Base-by-base conservation (phyloP, 495 filamentous ascomycete genomes). In the Talaromyces proteolyticus region DNA sequence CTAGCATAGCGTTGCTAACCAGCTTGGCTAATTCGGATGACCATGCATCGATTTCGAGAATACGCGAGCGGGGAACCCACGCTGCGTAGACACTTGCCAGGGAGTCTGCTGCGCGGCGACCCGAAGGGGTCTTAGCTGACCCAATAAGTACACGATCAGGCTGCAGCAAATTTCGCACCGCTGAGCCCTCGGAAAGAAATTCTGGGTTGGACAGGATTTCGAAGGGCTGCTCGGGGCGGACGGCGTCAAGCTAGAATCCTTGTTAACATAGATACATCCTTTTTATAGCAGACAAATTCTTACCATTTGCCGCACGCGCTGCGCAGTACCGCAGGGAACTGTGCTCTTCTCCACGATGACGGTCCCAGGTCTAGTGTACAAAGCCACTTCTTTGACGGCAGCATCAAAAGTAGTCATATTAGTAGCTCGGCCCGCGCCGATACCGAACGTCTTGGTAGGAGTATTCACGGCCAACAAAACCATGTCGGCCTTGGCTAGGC, bases 271-370 rank as follows among this genome's bases (percentile, higher is more conserved):
- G n/a, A n/a, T n/a, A n/a, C n/a, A n/a, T n/a, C n/a, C n/a, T n/a
- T n/a, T n/a, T n/a, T n/a, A n/a, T n/a, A n/a, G n/a, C n/a, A n/a
- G 53, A 29, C 11, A 24, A 50, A 42, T 8, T 10, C 34, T 44
- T 59, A 84, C 81, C 50, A 82, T 87, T 44, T 84, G 76, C 43
- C 79, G 75, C 18, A 94, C 77, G 23, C 80, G 74, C 34, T 88
- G 74, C 0, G 88, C 84, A 4, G 89, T 94, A 17, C 85, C 73
- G 55, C 85, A 89, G 4, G 89, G 89, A 22, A 94, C 89, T 0
- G 89, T 94, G 40, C 79, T 85, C 66, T 92, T 92, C 68, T 92
- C 89, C 1, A 92, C 88, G 17, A 94, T 73, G 50, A 92, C 88
- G 38, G 85, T 80, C 18, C 85, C 85, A 5, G 73, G 63, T 41